These are phyloP conservation scores for Plantago lanceolata DNA, from an alignment of 305 asterid genomes.

Conservation along the genomic window DNA sequence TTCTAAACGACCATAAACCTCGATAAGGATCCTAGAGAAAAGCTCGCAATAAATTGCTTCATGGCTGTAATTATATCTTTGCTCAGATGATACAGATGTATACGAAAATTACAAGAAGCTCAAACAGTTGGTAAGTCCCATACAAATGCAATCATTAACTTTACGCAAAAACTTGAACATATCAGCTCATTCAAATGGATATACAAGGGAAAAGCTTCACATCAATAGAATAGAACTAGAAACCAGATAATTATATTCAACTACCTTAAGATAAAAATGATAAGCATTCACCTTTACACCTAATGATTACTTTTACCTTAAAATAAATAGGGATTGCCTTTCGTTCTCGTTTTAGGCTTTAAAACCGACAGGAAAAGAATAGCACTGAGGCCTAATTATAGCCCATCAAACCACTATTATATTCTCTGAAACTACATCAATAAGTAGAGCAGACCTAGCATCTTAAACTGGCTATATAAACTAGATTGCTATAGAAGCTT, in stretches of 20 bases:
- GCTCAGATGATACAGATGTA: not conserved
- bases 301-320: not conserved
- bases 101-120: not conserved
- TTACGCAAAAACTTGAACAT: not conserved
- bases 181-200: not conserved
- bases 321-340: not conserved
- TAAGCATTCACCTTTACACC: not conserved
- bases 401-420: not conserved
- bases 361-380: not conserved
- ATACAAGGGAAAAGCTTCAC: not conserved
- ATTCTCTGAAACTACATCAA: not conserved
- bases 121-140: not conserved
- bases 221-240: not conserved
- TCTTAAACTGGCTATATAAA: not conserved
- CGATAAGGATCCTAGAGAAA: not conserved
- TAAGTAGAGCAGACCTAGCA: not conserved
- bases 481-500: too few relatives aligned
- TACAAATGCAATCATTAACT: conserved; percentile 1
- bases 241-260: not conserved
- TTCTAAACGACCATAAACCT: not conserved
- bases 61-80: not conserved
- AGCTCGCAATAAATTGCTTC: not conserved
- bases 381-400: not conserved
- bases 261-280: too few relatives aligned
- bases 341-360: not conserved